Evolutionary conservation across 768 basidiomycete genomes (phyloP), one percentile per base, ranked within the genome.

Genomic region (Mycena polygramma): DNA sequence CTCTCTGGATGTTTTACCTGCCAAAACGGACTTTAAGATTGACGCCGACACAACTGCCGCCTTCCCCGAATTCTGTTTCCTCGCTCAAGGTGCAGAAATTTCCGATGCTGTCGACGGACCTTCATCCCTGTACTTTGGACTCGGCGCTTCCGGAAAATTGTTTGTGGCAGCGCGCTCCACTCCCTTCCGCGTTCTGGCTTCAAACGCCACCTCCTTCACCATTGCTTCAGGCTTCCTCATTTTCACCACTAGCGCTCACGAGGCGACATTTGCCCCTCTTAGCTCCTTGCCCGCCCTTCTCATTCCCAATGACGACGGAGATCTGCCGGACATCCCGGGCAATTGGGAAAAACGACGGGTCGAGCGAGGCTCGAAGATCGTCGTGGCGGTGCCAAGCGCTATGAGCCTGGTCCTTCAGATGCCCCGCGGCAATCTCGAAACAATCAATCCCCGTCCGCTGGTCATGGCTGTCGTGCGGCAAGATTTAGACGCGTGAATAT

Each of bases 341-440:
- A 73, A 77, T 24, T 92, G 91, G 90, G 91, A 94, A 76, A 88
- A 85, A 14, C 87, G 97, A 48, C 88, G 94, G 22, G 88, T 98
- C 1, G 98, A 99, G 80, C 84, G 98, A 37, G 98, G 98, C 5
- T 92, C 94, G 9, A 83, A 92, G 68, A 96, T 98, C 41, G 96
- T 99, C 6, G 90, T 92, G 0, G 93, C 92, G 15, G 92, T 98
- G 0, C 92, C 96, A 0, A 95, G 92, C 68, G 82, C 90, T 10
- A 98, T 97, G 94, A 91, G 88, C 74, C 80, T 99, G 41, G 94
- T 99, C 0, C 82, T 99, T 13, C 98, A 99, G 81, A 99, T 99
- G 97, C 98, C 97, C 0, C 84, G 98, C 73, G 98, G 98, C 1
- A 99, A 99, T 80, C 77, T 99, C 69, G 98, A 99, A 83, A 98